Percentiles rank a stretch among this genome's conserved stretches.
These are phyloP conservation scores for Inosperma sp. DNA, from an alignment of 768 basidiomycete species.

Conservation along the genomic window DNA sequence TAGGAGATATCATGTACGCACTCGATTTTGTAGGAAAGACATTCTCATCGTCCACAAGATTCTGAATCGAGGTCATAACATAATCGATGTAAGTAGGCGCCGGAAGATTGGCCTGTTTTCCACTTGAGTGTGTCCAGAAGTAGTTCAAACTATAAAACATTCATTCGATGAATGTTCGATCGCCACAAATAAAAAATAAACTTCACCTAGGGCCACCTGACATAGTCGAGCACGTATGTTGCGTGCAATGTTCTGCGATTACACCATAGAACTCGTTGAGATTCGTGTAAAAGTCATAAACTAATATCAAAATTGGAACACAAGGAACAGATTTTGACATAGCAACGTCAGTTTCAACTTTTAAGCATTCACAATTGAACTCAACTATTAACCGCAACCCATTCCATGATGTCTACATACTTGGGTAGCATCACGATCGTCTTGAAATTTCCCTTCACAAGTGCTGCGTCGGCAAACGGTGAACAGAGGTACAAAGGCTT, in stretches of 20 bases:
- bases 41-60: slow-evolving; percentile 88
- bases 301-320: slow-evolving; percentile 36
- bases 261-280: slow-evolving; percentile 96
- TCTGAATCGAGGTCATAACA: slow-evolving; percentile 96
- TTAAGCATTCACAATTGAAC: slow-evolving; percentile 25
- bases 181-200: neutral
- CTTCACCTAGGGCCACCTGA: slow-evolving; percentile 80
- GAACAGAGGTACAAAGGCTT: slow-evolving; percentile 88
- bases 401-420: slow-evolving; percentile 93
- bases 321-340: neutral
- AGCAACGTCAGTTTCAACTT: neutral
- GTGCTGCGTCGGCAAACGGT: slow-evolving; percentile 90
- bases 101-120: slow-evolving; percentile 80
- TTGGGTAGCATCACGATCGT: slow-evolving; percentile 96
- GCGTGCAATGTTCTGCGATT: slow-evolving; percentile 88
- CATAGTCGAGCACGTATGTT: slow-evolving; percentile 89
- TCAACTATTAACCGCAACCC: slow-evolving; percentile 93
- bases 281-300: slow-evolving; percentile 97
- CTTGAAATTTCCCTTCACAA: slow-evolving; percentile 98
- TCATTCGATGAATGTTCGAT: neutral
- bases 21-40: slow-evolving; percentile 96
- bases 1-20: slow-evolving; percentile 29
- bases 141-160: slow-evolving; percentile 71
- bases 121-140: slow-evolving; percentile 89
- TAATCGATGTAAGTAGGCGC: slow-evolving; percentile 98